Base-by-base conservation (phyloP, 306 rosid species). In the Fragaria iinumae region DNA sequence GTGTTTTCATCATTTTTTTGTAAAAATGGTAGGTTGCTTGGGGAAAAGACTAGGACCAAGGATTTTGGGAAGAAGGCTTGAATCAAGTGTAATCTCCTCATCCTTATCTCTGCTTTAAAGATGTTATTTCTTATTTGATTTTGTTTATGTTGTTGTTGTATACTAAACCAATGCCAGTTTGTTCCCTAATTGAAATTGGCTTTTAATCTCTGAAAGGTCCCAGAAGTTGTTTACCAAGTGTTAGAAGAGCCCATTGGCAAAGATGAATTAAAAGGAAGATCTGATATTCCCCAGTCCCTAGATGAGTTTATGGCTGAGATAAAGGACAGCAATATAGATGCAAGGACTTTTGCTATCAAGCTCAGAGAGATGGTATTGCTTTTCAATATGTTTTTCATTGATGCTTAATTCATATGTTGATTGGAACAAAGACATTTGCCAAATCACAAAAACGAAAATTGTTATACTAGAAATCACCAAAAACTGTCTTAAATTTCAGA, bases 11-110 rank as follows among this genome's bases (percentile, higher is more conserved):
- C 1, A 17, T n/a, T n/a, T n/a, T n/a, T 13, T 56, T 83, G 47
- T 76, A 39, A 17, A 34, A 63, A 76, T 80, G 69, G 78, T 71
- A 96, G 99, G 99, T 84, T 96, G 99, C 89, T 81, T 96, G 83
- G 99, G 99, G 5, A 89, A 88, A 83, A 92, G 73, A 84, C 78
- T 96, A 77, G 92, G 98, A 39, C 99, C 99, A 79, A 86, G 87
- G 83, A 88, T 92, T 75, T 79, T 92, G 93, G 90, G 98, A 75
- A 88, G 97, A 83, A 84, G 83, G 77, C 63, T 87, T 75, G 97
- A 91, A 67, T 74, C 91, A 75, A 75, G 59, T 62, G 99, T 96
- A 96, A 91, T 81, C 71, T 83, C 73, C 75, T 56, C 41, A 80
- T 16, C 72, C 73, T 77, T 53, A 53, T 49, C 79, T 38, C 67